phyloP scores from a whole-genome alignment of 78 protist genomes.

The Dictyostelium firmibasis region DNA sequence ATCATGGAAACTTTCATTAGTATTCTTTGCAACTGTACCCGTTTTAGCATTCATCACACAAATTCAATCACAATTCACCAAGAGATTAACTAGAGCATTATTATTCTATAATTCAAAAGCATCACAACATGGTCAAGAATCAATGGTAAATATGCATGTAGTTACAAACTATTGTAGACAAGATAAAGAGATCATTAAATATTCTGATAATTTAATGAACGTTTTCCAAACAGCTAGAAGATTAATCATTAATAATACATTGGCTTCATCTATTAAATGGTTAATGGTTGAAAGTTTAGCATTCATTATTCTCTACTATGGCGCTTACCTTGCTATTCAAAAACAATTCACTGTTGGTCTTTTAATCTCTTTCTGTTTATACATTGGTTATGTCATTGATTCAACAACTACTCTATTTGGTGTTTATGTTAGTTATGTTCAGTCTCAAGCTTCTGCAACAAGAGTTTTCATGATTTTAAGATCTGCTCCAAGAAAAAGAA shows the following conservation, averaged over 20 bases:
- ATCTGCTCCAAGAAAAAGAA: slow-evolving; percentile 58
- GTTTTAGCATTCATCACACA: slow-evolving; percentile 35
- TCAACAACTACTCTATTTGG: slow-evolving; percentile 39
- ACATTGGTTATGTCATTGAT: slow-evolving; percentile 67
- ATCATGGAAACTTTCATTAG: slow-evolving; percentile 59
- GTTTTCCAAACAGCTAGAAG: slow-evolving; percentile 36
- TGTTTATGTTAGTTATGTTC: slow-evolving; percentile 64
- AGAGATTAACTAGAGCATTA: slow-evolving; percentile 37
- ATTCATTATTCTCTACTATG: slow-evolving; percentile 62
- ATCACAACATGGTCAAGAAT: slow-evolving; percentile 34
- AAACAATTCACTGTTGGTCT: slow-evolving; percentile 67
- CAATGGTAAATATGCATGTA: slow-evolving; percentile 62
- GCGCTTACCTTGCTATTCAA: slow-evolving; percentile 30
- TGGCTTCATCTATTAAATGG: slow-evolving; percentile 52
- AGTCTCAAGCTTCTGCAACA: slow-evolving; percentile 45
- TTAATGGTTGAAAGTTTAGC: slow-evolving; percentile 61
- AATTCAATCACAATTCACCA: slow-evolving; percentile 41
- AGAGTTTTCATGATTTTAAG: slow-evolving; percentile 64
- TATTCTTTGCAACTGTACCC: slow-evolving; percentile 63
- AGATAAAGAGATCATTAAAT: slow-evolving; percentile 37
- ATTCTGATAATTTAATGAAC: background rate
- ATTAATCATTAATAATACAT: slow-evolving; percentile 32
- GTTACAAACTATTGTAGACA: slow-evolving; percentile 54
- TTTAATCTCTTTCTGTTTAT: slow-evolving; percentile 39
- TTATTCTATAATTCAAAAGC: slow-evolving; percentile 30